Conservation (phyloP, 2,329 filamentous ascomycete species). For the Cryphonectria nitschkei region DNA sequence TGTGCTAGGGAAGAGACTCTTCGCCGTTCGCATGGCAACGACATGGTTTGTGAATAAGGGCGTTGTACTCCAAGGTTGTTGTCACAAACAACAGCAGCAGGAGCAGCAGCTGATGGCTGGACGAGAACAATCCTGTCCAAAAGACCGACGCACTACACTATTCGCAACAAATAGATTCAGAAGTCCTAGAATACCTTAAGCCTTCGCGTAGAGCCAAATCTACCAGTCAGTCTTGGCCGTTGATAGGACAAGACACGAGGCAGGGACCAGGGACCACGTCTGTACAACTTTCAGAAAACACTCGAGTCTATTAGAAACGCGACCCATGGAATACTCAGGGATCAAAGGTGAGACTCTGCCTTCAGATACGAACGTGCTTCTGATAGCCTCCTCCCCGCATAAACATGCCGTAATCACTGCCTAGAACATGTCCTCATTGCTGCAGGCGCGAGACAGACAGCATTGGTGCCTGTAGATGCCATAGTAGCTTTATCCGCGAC, state of each 20-base stretch:
- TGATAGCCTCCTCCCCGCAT: neutral
- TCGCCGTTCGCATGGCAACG: too few species aligned
- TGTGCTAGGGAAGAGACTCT: too few species aligned
- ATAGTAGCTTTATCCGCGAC: conserved; percentile 4
- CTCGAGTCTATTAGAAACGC: neutral
- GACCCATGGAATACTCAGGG: neutral
- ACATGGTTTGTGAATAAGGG: too few species aligned
- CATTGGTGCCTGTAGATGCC: neutral
- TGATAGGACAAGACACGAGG: neutral
- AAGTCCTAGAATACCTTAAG: neutral
- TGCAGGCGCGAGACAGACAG: neutral
- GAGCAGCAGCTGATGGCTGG: neutral
- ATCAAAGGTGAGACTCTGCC: neutral
- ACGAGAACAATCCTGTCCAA: neutral
- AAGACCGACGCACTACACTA: neutral
- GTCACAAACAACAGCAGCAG: neutral
- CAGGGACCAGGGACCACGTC: neutral
- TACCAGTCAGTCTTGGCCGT: neutral
- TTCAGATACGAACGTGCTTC: neutral
- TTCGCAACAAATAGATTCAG: neutral
- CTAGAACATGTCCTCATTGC: neutral
- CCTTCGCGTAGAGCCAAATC: neutral
- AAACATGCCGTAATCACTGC: neutral
- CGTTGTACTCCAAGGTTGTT: too few species aligned
- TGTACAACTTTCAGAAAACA: neutral